These are phyloP conservation scores for Neonothopanus nambi DNA, from an alignment of 1,284 basidiomycete genomes.

Conservation along the genomic window DNA sequence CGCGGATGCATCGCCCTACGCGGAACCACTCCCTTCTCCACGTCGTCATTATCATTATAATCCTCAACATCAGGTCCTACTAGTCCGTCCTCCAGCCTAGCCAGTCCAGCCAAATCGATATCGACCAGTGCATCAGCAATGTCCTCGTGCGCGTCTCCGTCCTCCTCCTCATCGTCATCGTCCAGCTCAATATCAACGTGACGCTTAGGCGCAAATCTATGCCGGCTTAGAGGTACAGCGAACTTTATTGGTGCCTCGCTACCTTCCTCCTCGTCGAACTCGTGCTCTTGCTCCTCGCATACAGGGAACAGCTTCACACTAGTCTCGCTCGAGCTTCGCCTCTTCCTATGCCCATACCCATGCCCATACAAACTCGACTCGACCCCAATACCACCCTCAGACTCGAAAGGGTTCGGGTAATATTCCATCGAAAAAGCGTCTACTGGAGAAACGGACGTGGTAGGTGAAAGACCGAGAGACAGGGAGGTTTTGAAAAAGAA, in stretches of 20 bases:
- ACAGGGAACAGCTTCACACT: slow-evolving; percentile 43
- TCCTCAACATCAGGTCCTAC: too few relatives aligned
- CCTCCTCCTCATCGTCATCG: slow-evolving; percentile 6
- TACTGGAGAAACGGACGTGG: background rate
- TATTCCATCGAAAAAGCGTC: background rate
- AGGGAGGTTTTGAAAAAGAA: background rate
- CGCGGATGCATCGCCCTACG: too few relatives aligned
- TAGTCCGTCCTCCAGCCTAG: too few relatives aligned
- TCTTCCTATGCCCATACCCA: slow-evolving; percentile 15
- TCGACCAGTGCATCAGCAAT: slow-evolving; percentile 6
- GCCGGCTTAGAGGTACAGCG: background rate
- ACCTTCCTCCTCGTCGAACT: slow-evolving; percentile 15
- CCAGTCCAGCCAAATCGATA: slow-evolving; percentile 1
- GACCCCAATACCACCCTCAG: background rate
- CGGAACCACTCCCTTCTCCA: too few relatives aligned
- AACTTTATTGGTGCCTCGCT: background rate
- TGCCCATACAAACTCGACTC: slow-evolving; percentile 21
- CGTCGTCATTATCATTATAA: too few relatives aligned
- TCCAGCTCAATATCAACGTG: slow-evolving; percentile 5
- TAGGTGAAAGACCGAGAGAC: background rate
- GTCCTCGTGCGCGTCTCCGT: slow-evolving; percentile 1
- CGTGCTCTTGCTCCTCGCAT: slow-evolving; percentile 48
- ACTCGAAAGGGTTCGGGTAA: slow-evolving; percentile 13
- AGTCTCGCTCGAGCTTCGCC: slow-evolving; percentile 14
- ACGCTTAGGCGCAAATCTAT: background rate